Conservation (phyloP, 2,329 filamentous ascomycete genomes). For the Beauveria australis region DNA sequence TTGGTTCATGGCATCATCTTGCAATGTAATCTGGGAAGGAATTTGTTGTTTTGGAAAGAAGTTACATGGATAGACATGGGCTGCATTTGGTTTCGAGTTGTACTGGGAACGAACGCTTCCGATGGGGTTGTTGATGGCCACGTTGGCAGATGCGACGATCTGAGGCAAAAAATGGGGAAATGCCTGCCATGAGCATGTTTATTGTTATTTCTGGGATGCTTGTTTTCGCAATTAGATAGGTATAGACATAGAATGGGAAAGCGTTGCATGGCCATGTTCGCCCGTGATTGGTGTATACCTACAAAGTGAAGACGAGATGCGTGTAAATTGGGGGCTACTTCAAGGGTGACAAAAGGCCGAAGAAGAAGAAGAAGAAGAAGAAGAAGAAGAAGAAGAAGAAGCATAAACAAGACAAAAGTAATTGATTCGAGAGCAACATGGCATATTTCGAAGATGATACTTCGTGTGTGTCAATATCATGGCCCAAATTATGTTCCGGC, state of each 20-base stretch:
- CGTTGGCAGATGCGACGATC: not conserved
- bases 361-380: too few relatives aligned
- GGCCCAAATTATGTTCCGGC: not conserved
- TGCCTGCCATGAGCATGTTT: not conserved
- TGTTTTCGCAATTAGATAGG: not conserved
- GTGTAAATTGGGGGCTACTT: too few relatives aligned
- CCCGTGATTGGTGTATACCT: not conserved
- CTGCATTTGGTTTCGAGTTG: not conserved
- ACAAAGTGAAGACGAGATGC: too few relatives aligned
- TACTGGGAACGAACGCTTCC: not conserved
- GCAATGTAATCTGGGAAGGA: not conserved
- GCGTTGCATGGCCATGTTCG: not conserved
- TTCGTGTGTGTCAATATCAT: too few relatives aligned
- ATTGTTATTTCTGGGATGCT: not conserved
- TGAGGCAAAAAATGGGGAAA: not conserved
- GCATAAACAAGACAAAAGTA: too few relatives aligned
- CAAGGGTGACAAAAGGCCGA: too few relatives aligned
- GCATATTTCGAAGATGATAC: too few relatives aligned
- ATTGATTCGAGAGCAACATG: too few relatives aligned
- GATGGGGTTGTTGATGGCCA: not conserved
- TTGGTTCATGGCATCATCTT: not conserved
- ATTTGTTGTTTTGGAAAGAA: not conserved
- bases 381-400: too few relatives aligned
- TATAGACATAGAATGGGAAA: constrained; percentile 8
- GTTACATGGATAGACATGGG: not conserved